Conservation (phyloP, 805 yeast genomes). For the Wickerhamiella sergipiensis region DNA sequence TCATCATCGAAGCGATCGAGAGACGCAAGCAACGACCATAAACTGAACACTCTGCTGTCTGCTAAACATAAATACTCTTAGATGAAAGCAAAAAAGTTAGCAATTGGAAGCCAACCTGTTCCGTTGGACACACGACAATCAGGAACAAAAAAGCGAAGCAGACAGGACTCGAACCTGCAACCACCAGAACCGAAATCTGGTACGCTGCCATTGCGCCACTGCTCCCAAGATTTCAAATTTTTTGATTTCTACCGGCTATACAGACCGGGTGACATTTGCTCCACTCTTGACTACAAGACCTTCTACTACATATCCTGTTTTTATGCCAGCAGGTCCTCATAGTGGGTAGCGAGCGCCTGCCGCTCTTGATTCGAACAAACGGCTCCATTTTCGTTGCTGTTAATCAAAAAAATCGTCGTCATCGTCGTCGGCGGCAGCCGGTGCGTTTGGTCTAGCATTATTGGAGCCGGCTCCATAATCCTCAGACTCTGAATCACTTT, state of each 20-base stretch:
- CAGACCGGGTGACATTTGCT: neutral
- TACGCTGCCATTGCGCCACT: constrained; percentile 5
- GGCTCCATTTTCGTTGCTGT: neutral
- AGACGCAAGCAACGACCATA: too few relatives aligned
- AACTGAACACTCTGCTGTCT: too few relatives aligned
- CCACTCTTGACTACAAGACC: neutral
- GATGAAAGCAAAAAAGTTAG: neutral
- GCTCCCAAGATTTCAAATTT: neutral
- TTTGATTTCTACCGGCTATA: neutral
- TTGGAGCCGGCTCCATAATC: constrained; percentile 16
- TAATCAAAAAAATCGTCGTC: constrained; percentile 33
- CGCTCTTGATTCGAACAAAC: too few relatives aligned
- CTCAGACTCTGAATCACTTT: constrained; percentile 26
- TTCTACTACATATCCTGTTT: neutral
- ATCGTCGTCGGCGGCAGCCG: constrained; percentile 10
- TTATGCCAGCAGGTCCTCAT: neutral
- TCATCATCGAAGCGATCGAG: too few relatives aligned
- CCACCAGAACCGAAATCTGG: constrained; percentile 5
- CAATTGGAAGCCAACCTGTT: too few relatives aligned
- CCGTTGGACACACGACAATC: too few relatives aligned
- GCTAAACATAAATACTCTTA: too few relatives aligned
- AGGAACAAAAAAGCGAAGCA: constrained; percentile 3
- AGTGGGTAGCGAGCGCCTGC: neutral
- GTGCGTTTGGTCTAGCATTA: too few relatives aligned
- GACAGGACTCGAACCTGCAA: constrained; percentile 5